Conservation (phyloP, 73 alveolate species). For the Paramecium sonneborni region DNA sequence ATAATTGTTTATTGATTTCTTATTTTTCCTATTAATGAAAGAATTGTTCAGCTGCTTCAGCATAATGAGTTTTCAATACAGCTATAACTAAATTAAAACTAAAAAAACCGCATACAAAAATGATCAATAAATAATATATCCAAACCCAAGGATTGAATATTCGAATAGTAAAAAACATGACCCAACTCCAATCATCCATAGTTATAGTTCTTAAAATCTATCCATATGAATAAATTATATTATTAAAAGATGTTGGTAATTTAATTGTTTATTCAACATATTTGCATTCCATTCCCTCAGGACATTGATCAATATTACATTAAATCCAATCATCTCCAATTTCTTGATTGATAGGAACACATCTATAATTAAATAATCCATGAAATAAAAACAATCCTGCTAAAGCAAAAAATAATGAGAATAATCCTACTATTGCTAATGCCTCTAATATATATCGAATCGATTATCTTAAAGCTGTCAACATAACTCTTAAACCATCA, state of each 20-base stretch:
- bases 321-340: not conserved
- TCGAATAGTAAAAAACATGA: constrained; percentile 23
- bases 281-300: constrained; percentile 31
- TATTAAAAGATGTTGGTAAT: not conserved
- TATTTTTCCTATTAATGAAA: not conserved
- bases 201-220: not conserved
- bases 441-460: constrained; percentile 1
- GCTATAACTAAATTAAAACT: constrained; percentile 14
- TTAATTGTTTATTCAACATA: not conserved
- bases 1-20: not conserved
- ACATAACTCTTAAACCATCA: not conserved
- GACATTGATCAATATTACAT: not conserved
- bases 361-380: constrained; percentile 21
- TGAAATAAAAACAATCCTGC: constrained; percentile 14
- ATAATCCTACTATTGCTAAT: not conserved
- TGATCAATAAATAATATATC: not conserved
- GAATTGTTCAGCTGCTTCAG: not conserved
- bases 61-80: constrained; percentile 23
- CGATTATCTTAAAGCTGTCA: not conserved
- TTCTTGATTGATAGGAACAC: not conserved
- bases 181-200: constrained; percentile 35
- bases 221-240: constrained; percentile 6
- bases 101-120: constrained; percentile 17
- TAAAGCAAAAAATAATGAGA: constrained; percentile 11
- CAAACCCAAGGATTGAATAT: constrained; percentile 6